Base-by-base conservation (phyloP, 1,284 basidiomycete genomes). In the Rhodotorula sp. region DNA sequence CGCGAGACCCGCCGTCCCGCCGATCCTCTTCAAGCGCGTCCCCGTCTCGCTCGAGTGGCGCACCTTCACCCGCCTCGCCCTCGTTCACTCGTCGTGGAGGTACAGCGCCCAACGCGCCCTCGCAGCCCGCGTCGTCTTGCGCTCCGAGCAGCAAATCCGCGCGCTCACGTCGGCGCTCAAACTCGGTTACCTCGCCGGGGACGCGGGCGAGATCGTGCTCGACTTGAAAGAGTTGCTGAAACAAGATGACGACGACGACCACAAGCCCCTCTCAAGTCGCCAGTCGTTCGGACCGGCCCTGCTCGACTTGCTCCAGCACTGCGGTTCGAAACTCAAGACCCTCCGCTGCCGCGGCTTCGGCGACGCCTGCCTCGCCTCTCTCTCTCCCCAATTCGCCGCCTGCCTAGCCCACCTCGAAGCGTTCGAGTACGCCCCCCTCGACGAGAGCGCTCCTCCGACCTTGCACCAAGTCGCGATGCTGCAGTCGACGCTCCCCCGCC, bases 321-420 rank as follows among this genome's bases (percentile, higher is more conserved):
- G 56, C 31, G 14, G 12, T 43, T 2, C 18, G 2, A 38, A 50
- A 0, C n/a, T 70, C 14, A 58, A n/a, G 15, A 49, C 31, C 26
- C 28, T 70, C 10, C 47, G 64, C 12, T 31, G 62, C 23, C 61
- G 62, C 10, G 69, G 69, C n/a, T 70, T 67, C 47, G 69, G 69
- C 19, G 62, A 63, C 50, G 6, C 45, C 0, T 19, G 31, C 23
- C 19, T 66, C 19, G 48, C 49, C 15, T 12, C 3, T 26, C 23
- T 66, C 2, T 26, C 60, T 5, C 3, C 48, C 21, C 12, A 26
- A 1, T 12, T 66, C 21, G 47, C 31, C 26, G 31, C 21, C 0
- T 54, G 28, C 19, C 47, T 70, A 23, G 21, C 58, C 2, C n/a
- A n/a, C 5, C 64, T 67, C 61, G 62, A 59, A 8, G 19, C 26